These are phyloP conservation scores for Cercospora zeae-maydis DNA, from an alignment of 2,329 filamentous ascomycete species.

Conservation along the genomic window DNA sequence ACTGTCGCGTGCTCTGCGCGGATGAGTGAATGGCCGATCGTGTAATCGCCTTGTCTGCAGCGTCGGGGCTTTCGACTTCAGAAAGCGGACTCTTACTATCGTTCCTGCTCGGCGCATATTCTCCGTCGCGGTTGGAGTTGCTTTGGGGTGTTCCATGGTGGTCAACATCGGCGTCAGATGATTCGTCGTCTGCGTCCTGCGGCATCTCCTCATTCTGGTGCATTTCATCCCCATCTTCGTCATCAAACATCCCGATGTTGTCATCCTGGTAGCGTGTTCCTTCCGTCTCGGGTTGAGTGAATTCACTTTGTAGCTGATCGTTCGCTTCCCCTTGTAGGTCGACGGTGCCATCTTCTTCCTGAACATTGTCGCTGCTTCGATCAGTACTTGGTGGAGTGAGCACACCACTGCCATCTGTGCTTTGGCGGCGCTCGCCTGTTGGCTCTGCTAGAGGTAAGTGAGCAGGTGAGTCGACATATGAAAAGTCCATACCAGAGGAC, in stretches of 20 bases:
- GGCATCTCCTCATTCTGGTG: conserved; percentile 1
- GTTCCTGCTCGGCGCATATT: conserved; percentile 8
- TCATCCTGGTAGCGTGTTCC: conserved; percentile 26
- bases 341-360: conserved; percentile 13
- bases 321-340: conserved; percentile 17
- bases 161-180: not conserved
- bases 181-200: conserved; percentile 9
- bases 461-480: conserved; percentile 39
- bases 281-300: conserved; percentile 30
- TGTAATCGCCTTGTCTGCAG: not conserved
- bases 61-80: conserved; percentile 5
- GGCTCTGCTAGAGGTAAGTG: conserved; percentile 17
- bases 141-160: not conserved
- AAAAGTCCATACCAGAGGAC: conserved; percentile 38
- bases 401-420: conserved; percentile 31
- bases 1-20: not conserved
- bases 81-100: conserved; percentile 19
- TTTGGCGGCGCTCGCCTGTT: conserved; percentile 15
- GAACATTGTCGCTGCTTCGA: conserved; percentile 23
- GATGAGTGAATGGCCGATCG: not conserved
- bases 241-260: conserved; percentile 16
- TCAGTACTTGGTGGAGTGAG: conserved; percentile 36
- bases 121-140: conserved; percentile 3
- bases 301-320: conserved; percentile 22
- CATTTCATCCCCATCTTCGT: conserved; percentile 12